These are phyloP conservation scores for Rugonectria rugulosa DNA, from an alignment of 2,329 filamentous ascomycete species.

Conservation along the genomic window DNA sequence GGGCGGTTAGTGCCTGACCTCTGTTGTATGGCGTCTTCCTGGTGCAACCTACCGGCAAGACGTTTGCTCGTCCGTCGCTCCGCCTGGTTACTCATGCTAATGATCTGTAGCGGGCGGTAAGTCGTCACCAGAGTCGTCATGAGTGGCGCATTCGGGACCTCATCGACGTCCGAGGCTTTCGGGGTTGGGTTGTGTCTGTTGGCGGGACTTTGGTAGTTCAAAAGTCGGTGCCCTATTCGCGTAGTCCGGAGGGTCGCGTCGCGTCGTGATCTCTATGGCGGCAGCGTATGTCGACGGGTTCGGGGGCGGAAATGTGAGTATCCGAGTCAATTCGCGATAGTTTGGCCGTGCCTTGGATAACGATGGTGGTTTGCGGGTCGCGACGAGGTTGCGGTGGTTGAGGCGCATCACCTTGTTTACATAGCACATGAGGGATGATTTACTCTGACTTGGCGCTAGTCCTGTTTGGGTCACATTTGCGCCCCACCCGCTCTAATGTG, in stretches of 20 bases:
- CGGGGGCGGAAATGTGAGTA: not conserved
- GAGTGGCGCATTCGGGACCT: constrained; percentile 56
- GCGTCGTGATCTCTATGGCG: constrained; percentile 24
- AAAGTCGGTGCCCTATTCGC: constrained; percentile 22
- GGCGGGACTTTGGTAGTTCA: constrained; percentile 23
- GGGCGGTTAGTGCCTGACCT: constrained; percentile 26
- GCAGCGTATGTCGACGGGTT: not conserved
- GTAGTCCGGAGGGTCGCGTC: constrained; percentile 28
- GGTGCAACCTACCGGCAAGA: constrained; percentile 62
- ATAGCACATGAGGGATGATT: constrained; percentile 39
- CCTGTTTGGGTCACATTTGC: constrained; percentile 20
- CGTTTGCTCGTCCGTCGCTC: constrained; percentile 70
- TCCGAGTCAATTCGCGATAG: constrained; percentile 25
- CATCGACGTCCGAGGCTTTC: constrained; percentile 30
- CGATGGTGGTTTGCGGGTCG: constrained; percentile 34
- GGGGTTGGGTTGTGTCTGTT: constrained; percentile 25
- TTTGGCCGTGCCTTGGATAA: constrained; percentile 21
- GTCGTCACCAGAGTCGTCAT: constrained; percentile 75
- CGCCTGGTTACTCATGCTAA: constrained; percentile 74
- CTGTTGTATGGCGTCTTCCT: constrained; percentile 16
- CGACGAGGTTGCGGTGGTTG: constrained; percentile 37
- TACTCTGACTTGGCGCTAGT: constrained; percentile 29
- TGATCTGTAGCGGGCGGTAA: constrained; percentile 69
- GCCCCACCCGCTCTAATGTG: constrained; percentile 24
- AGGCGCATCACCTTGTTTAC: constrained; percentile 42